A percentile compares a stretch with the other conserved stretches of the same genome.
These are phyloP conservation scores for Fusarium chlamydosporum DNA, from an alignment of 2,329 filamentous ascomycete genomes.

Conservation along the genomic window DNA sequence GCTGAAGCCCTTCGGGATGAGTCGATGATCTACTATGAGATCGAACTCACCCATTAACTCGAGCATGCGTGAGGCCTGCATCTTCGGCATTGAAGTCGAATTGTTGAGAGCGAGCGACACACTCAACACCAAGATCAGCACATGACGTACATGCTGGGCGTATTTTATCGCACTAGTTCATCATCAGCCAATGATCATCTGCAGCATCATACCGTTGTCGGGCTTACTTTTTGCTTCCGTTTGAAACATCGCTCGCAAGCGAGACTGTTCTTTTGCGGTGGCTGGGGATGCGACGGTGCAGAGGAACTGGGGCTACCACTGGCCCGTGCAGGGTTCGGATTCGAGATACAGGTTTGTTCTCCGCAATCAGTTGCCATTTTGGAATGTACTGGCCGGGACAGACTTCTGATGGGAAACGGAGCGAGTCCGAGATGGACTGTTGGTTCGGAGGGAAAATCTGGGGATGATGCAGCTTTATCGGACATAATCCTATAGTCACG, in stretches of 20 bases:
- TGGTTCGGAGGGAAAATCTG: neutral
- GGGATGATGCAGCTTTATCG: conserved; percentile 16
- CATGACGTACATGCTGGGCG: conserved; percentile 25
- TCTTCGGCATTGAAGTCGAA: conserved; percentile 34
- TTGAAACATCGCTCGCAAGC: conserved; percentile 41
- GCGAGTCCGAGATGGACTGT: conserved; percentile 12
- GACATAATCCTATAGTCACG: conserved; percentile 25
- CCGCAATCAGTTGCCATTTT: conserved; percentile 30
- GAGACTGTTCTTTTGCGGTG: conserved; percentile 21
- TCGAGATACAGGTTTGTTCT: conserved; percentile 6
- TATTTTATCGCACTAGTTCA: conserved; percentile 13
- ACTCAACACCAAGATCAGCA: conserved; percentile 30
- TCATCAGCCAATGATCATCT: neutral
- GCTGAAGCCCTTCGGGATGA: neutral
- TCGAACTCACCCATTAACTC: conserved; percentile 15
- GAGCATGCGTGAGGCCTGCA: conserved; percentile 25
- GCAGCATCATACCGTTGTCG: too few relatives aligned
- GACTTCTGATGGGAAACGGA: conserved; percentile 5
- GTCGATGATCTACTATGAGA: neutral
- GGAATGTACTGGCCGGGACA: neutral
- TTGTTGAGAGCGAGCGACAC: conserved; percentile 26
- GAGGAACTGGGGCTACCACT: conserved; percentile 14
- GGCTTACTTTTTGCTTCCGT: conserved; percentile 34
- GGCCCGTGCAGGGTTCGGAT: conserved; percentile 9
- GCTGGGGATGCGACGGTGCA: conserved; percentile 2